Conservation (phyloP, 306 rosid species). For the Pachyrhizus erosus region DNA sequence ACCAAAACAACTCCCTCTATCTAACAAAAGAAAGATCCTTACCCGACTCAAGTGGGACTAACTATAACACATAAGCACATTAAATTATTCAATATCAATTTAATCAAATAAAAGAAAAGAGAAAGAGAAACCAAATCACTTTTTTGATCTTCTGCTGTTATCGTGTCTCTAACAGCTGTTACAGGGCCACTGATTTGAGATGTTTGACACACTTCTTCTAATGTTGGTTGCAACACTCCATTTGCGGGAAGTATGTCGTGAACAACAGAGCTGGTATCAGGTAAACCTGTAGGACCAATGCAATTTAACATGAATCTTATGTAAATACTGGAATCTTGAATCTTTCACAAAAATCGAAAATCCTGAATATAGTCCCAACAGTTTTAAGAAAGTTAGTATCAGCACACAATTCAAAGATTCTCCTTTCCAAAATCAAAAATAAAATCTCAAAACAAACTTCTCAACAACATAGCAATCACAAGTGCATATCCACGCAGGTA, state of each 20-base stretch:
- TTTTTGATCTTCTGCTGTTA: conserved; percentile 44
- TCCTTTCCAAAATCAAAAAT: background rate
- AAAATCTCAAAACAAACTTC: background rate
- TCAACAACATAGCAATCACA: background rate
- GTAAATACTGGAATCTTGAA: background rate
- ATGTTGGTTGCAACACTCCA: conserved; percentile 34
- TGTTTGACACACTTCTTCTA: conserved; percentile 41
- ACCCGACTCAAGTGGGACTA: conserved; percentile 3
- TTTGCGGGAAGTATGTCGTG: background rate
- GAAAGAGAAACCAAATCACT: conserved; percentile 23
- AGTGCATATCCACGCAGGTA: background rate
- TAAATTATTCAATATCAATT: conserved; percentile 16
- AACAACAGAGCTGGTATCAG: conserved; percentile 26
- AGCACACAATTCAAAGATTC: background rate
- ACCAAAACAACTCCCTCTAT: background rate
- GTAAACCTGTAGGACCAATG: conserved; percentile 47
- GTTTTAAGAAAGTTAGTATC: background rate
- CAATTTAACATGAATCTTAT: conserved; percentile 26
- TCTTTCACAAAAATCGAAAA: background rate
- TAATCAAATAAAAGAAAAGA: conserved; percentile 14
- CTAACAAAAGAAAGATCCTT: background rate
- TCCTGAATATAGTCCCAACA: background rate
- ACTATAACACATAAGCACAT: background rate
- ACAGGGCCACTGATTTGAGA: conserved; percentile 39
- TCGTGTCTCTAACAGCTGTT: conserved; percentile 18